Evolutionary conservation across 805 yeast genomes (phyloP), one percentile per base, ranked within the genome.

Genomic region (Yarrowia yakushimensis): DNA sequence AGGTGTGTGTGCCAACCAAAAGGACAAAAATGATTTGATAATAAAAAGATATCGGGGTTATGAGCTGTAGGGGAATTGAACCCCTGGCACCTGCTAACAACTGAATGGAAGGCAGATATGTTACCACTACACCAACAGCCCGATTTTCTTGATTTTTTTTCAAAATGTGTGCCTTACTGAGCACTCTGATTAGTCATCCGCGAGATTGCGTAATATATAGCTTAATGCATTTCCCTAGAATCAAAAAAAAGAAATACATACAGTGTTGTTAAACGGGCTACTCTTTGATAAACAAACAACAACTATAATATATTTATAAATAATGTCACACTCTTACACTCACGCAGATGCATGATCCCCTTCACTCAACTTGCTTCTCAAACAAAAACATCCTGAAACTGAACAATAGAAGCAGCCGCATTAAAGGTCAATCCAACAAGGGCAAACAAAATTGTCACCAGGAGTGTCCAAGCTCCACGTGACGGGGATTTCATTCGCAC

Each of bases 81-180:
- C 54, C 54, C 54, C 54, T 48, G 55, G 55, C 55, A 48, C 55
- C 55, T 48, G 55, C 55, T 48, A 31, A 22, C 55, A 31, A 43
- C 22, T 34, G 39, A 46, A 22, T 46, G 55, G 55, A 48, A 48
- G 55, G 55, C 55, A 48, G 55, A 48, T 48, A 48, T 48, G 55
- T 33, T 48, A 48, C 55, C 55, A 48, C 55, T 13, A 12, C 27
- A 25, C 27, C 4, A 25, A 25, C 27, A 25, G 27, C 27, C 27
- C 27, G 10, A 17, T 23, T 11, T 25, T n/a, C n/a, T n/a, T n/a
- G n/a, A n/a, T n/a, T n/a, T n/a, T n/a, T n/a, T n/a, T n/a, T n/a
- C n/a, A n/a, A n/a, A n/a, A n/a, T n/a, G n/a, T n/a, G n/a, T n/a
- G n/a, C n/a, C n/a, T n/a, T n/a, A n/a, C n/a, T n/a, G n/a, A n/a